These are phyloP conservation scores for Alternaria gaisen DNA, from an alignment of 2,329 filamentous ascomycete species.

Conservation along the genomic window DNA sequence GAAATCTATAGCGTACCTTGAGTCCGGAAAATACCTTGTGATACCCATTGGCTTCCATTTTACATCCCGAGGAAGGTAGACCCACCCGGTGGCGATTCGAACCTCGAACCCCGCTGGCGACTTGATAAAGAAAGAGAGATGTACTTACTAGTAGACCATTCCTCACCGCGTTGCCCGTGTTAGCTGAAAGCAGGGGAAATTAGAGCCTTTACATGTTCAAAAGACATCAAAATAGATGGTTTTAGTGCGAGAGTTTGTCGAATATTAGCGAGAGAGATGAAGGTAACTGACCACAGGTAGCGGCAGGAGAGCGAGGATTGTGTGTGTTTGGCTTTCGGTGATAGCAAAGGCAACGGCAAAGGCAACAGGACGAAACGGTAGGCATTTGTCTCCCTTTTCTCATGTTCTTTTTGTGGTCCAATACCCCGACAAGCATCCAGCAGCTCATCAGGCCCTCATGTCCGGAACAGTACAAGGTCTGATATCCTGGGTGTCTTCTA, in stretches of 20 bases:
- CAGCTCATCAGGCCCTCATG: neutral
- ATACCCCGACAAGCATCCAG: neutral
- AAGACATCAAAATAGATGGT: neutral
- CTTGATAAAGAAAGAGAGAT: neutral
- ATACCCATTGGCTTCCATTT: neutral
- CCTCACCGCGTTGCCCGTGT: neutral
- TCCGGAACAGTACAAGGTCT: neutral
- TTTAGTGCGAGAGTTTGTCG: neutral
- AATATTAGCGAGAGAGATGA: conserved; percentile 1
- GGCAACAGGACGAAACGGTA: neutral
- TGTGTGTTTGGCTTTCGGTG: neutral
- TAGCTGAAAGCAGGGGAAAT: neutral
- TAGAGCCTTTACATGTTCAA: neutral
- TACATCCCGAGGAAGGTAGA: neutral
- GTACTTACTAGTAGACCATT: neutral
- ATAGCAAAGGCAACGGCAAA: neutral
- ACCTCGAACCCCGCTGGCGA: neutral
- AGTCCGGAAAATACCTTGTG: neutral
- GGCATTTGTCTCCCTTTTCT: neutral
- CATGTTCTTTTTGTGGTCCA: neutral
- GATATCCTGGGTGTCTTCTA: neutral
- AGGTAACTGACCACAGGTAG: neutral
- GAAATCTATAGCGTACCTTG: neutral
- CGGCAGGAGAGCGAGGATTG: neutral
- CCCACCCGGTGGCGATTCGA: neutral